phyloP scores from a whole-genome alignment of 1,139 yeast species.

The Candida tropicalis region DNA sequence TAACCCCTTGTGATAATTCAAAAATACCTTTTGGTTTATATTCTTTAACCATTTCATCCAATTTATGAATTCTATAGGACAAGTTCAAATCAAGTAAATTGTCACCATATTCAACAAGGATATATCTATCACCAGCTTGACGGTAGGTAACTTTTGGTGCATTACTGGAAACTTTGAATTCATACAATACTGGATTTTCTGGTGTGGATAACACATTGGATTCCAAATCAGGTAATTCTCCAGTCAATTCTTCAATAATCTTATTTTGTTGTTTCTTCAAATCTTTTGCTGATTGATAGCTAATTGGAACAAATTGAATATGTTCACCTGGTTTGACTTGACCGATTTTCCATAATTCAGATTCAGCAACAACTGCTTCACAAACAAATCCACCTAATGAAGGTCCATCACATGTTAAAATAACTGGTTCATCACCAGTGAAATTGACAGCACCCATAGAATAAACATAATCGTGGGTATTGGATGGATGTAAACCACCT shows the following conservation, averaged over 20 bases:
- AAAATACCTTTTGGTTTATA: constrained; percentile 76
- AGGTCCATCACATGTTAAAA: constrained; percentile 96
- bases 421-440: constrained; percentile 98
- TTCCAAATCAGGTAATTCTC: constrained; percentile 42
- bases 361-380: constrained; percentile 91
- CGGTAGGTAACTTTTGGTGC: constrained; percentile 82
- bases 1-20: constrained; percentile 96
- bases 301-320: constrained; percentile 77
- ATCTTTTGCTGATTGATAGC: constrained; percentile 65
- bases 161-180: constrained; percentile 46
- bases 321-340: constrained; percentile 94
- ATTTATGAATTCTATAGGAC: constrained; percentile 80
- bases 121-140: constrained; percentile 95
- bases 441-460: constrained; percentile 95
- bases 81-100: constrained; percentile 82
- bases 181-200: constrained; percentile 64
- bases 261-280: constrained; percentile 64
- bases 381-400: constrained; percentile 97
- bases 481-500: constrained; percentile 97
- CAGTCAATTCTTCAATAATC: constrained; percentile 47
- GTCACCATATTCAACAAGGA: constrained; percentile 91
- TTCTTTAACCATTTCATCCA: constrained; percentile 70
- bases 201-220: constrained; percentile 38
- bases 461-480: constrained; percentile 96
- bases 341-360: constrained; percentile 98